These are phyloP conservation scores for Metschnikowia noctiluminum DNA, from an alignment of 805 yeast genomes.

Conservation along the genomic window DNA sequence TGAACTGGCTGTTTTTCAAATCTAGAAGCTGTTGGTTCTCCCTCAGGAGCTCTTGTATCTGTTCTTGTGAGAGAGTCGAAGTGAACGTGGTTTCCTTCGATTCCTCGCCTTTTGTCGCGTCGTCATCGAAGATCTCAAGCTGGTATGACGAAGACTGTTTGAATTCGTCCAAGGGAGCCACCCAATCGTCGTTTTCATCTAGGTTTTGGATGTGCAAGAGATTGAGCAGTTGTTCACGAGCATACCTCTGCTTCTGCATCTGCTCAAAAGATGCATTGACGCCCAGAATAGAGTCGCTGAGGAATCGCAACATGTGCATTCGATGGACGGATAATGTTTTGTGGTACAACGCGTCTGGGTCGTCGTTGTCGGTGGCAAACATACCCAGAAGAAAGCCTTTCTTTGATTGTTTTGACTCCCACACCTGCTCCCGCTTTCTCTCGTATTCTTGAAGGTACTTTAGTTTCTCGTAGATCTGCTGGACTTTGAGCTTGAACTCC, in stretches of 20 bases:
- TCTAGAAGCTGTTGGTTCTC: constrained; percentile 59
- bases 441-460: constrained; percentile 53
- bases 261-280: constrained; percentile 45
- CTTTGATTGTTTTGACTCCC: constrained; percentile 10
- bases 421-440: constrained; percentile 33
- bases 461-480: constrained; percentile 49
- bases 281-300: constrained; percentile 41
- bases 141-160: constrained; percentile 9
- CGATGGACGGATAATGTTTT: constrained; percentile 43
- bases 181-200: constrained; percentile 29
- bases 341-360: constrained; percentile 28
- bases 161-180: constrained; percentile 8
- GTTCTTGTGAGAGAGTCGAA: constrained; percentile 37
- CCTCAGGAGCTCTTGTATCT: constrained; percentile 51
- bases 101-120: neutral
- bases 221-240: constrained; percentile 35
- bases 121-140: constrained; percentile 10
- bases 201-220: constrained; percentile 40
- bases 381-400: constrained; percentile 19
- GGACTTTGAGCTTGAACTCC: constrained; percentile 50
- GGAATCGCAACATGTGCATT: constrained; percentile 46
- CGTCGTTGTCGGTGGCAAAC: constrained; percentile 33
- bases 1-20: constrained; percentile 56
- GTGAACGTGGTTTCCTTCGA: constrained; percentile 20
- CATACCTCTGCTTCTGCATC: constrained; percentile 48